Evolutionary conservation across 148 eudicot genomes (phyloP), one percentile per base, ranked within the genome.

Genomic region (Simmondsia chinensis): DNA sequence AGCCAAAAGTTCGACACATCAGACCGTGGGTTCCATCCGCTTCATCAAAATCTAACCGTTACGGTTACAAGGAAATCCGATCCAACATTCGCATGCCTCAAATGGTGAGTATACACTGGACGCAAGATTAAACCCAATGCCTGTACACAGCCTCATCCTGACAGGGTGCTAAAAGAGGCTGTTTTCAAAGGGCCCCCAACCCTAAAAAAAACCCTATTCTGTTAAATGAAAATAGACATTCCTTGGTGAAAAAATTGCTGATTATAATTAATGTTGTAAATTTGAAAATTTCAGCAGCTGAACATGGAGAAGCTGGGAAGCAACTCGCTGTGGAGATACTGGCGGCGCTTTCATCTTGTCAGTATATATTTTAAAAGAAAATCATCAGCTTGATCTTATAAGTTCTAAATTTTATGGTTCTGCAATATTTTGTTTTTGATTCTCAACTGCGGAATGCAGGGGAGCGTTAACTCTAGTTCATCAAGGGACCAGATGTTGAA

Each of bases 261-360:
- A n/a, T n/a, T n/a, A n/a, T n/a, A n/a, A 10, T 17, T 8, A 9
- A 34, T 3, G 28, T 23, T 21, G 9, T 40, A 7, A 28, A 23
- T 23, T 11, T 48, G 62, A 17, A 16, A 2, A 43, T 50, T 17
- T 14, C 94, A 91, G 94, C 70, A 56, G 53, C 74, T 77, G 63
- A 82, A 79, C 64, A 46, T 91, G 39, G 68, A 75, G 24, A 85
- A 68, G 64, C 83, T 91, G 30, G 87, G 95, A 52, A 85, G 79
- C 62, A 64, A 68, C 64, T 79, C 97, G 19, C 64, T 91, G 29
- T 72, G 94, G 88, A 82, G 83, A 82, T 91, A 91, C 53, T 76
- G 76, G 61, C 73, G 80, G 59, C 66, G 61, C 70, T 85, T 71
- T 75, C 79, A 76, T 33, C 83, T 91, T 31, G 97, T 91, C 31